Percentiles rank a stretch among this genome's conserved stretches.
phyloP scores from a whole-genome alignment of 306 rosid genomes.

The Prunus salicina region DNA sequence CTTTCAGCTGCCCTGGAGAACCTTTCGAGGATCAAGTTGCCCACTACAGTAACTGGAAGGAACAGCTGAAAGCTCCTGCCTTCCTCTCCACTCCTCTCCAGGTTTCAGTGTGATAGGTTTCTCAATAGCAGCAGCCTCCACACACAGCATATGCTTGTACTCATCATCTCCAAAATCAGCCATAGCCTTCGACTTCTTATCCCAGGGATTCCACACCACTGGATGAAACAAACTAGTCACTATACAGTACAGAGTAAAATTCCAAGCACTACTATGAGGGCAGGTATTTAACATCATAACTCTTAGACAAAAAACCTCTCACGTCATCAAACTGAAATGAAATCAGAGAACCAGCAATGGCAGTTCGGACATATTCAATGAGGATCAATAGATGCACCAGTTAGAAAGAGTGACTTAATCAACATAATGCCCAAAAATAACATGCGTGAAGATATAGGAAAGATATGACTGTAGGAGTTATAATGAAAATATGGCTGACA shows the following conservation, averaged over 20 bases:
- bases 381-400: not conserved
- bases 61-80: constrained; percentile 88
- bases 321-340: not conserved
- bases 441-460: not conserved
- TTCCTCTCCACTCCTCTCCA: constrained; percentile 98
- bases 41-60: constrained; percentile 99
- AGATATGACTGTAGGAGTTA: not conserved
- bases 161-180: constrained; percentile 97
- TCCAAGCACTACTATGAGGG: not conserved
- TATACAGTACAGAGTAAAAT: not conserved
- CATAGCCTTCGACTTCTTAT: constrained; percentile 95
- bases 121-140: constrained; percentile 87
- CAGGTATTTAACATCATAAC: constrained; percentile 8
- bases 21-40: constrained; percentile 89
- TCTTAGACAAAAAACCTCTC: not conserved
- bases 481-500: not conserved
- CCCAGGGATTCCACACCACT: constrained; percentile 99
- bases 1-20: constrained; percentile 66
- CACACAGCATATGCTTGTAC: constrained; percentile 91
- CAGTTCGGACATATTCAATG: not conserved
- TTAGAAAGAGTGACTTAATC: not conserved
- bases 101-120: constrained; percentile 85
- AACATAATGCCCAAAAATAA: not conserved
- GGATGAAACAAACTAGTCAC: constrained; percentile 19
- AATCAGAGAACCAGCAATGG: not conserved